Base-by-base conservation (phyloP, 2,329 filamentous ascomycete species). In the Chalaropsis thielavioides region DNA sequence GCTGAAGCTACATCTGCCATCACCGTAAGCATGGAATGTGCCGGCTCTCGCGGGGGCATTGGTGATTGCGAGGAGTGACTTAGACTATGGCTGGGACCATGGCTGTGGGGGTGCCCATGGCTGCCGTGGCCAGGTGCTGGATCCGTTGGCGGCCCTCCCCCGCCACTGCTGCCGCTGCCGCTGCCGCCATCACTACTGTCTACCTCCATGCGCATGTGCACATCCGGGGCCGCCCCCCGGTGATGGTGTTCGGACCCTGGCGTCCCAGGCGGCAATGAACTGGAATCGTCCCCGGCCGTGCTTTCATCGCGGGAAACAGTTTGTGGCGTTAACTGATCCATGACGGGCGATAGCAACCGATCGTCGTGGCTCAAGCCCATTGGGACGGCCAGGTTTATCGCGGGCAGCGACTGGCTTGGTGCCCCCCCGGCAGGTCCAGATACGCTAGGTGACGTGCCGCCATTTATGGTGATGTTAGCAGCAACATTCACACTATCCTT, bases 191-290 rank as follows among this genome's bases (percentile, higher is more conserved):
- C 43, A 8, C 24, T 41, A 35, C 19, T 40, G 54, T 66, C 64
- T 10, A 64, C 62, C 5, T 67, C 65, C 65, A 67, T 64, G 19
- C 62, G 62, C 65, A 67, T 67, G 17, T 61, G 65, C 11, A 60
- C 40, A 27, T 67, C 62, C 10, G 62, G 43, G 22, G 62, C 54
- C 24, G 22, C 61, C 44, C 62, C 46, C 10, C 62, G 65, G 19
- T 62, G 56, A 35, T 64, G 62, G 17, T 67, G 62, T 49, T 64
- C 65, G 24, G 65, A 64, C 24, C 62, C 56, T 11, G 65, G 65
- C 3, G 65, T 64, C 15, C 65, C 65, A 3, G 65, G 65, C 2
- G 65, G 62, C 17, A 67, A 44, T 8, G 65, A 67, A 31, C 62
- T 62, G 6, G 64, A 66, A 31, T 67, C 65, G n/a, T 67, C 65